A percentile compares a stretch with the other conserved stretches of the same genome.
phyloP scores from a whole-genome alignment of 1,139 yeast genomes.

The Blastobotrys malaysiensis region DNA sequence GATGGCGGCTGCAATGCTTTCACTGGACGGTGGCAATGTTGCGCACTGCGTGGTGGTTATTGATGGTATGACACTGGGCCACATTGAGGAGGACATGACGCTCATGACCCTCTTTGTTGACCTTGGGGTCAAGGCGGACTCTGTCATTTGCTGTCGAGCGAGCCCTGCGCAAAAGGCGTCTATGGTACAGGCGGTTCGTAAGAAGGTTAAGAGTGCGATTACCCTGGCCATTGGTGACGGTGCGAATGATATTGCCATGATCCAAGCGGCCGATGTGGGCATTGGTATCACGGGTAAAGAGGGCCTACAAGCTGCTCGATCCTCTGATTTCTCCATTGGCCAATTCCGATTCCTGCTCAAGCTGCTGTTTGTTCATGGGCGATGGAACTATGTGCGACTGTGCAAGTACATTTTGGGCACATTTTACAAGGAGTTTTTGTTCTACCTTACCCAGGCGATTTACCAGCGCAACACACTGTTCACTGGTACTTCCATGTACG shows the following conservation, averaged over 20 bases:
- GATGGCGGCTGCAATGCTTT: constrained; percentile 56
- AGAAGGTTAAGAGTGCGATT: constrained; percentile 58
- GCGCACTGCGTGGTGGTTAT: constrained; percentile 94
- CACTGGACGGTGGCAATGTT: constrained; percentile 59
- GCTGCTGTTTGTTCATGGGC: constrained; percentile 84
- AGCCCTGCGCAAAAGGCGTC: constrained; percentile 94
- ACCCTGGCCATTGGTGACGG: constrained; percentile 99
- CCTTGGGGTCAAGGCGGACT: constrained; percentile 79
- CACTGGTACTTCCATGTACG: constrained; percentile 90
- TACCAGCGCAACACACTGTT: constrained; percentile 84
- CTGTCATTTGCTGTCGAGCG: constrained; percentile 93
- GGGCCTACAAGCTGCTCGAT: constrained; percentile 93
- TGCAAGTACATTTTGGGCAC: constrained; percentile 90
- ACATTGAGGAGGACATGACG: constrained; percentile 66
- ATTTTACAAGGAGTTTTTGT: constrained; percentile 86
- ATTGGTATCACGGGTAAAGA: constrained; percentile 96
- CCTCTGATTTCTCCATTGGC: constrained; percentile 93
- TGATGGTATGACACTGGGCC: constrained; percentile 79
- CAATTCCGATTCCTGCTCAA: constrained; percentile 84
- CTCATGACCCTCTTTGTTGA: constrained; percentile 72
- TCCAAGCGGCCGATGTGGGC: constrained; percentile 97
- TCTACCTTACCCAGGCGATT: constrained; percentile 81
- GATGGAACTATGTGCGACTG: constrained; percentile 90
- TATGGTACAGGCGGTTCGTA: constrained; percentile 75
- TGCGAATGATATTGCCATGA: constrained; percentile 98